phyloP scores from a whole-genome alignment of 2,329 filamentous ascomycete species.

The Fusarium nurragi region DNA sequence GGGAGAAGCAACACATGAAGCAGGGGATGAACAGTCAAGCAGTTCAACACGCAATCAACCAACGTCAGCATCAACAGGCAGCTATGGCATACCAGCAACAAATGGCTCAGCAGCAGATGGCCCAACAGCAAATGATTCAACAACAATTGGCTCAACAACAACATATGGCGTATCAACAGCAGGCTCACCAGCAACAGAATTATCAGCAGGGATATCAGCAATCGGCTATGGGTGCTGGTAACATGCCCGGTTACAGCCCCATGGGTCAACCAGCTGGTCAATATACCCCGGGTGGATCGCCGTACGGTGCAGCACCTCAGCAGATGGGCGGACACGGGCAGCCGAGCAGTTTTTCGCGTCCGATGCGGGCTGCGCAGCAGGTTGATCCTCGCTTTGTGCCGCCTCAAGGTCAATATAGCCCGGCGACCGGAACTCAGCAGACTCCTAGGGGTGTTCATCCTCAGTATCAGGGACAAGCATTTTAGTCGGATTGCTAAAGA shows the following conservation, averaged over 20 bases:
- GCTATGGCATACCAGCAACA: slow-evolving; percentile 50
- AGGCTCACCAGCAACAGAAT: slow-evolving; percentile 52
- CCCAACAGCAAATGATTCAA: slow-evolving; percentile 42
- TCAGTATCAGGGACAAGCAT: slow-evolving; percentile 52
- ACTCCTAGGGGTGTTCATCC: slow-evolving; percentile 39
- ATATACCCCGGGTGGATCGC: slow-evolving; percentile 34
- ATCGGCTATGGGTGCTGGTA: slow-evolving; percentile 41
- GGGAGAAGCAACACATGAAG: slow-evolving; percentile 77
- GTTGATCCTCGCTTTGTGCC: slow-evolving; percentile 44
- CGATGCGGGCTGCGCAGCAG: slow-evolving; percentile 45
- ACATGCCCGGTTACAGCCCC: slow-evolving; percentile 39
- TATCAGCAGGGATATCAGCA: slow-evolving; percentile 40
- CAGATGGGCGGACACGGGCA: slow-evolving; percentile 35
- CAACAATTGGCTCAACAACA: slow-evolving; percentile 43
- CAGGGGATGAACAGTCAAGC: slow-evolving; percentile 65
- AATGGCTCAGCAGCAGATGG: slow-evolving; percentile 59
- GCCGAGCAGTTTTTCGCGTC: slow-evolving; percentile 47
- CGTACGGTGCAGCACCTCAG: slow-evolving; percentile 38
- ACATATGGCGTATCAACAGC: slow-evolving; percentile 56
- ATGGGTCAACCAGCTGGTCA: slow-evolving; percentile 38
- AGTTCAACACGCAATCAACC: slow-evolving; percentile 36
- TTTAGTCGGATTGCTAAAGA: slow-evolving; percentile 35
- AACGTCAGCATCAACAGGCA: slow-evolving; percentile 34
- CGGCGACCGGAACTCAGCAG: slow-evolving; percentile 31
- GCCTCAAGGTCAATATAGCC: slow-evolving; percentile 47